Conservation (phyloP, 1,284 basidiomycete genomes). For the Golubevia sp. region DNA sequence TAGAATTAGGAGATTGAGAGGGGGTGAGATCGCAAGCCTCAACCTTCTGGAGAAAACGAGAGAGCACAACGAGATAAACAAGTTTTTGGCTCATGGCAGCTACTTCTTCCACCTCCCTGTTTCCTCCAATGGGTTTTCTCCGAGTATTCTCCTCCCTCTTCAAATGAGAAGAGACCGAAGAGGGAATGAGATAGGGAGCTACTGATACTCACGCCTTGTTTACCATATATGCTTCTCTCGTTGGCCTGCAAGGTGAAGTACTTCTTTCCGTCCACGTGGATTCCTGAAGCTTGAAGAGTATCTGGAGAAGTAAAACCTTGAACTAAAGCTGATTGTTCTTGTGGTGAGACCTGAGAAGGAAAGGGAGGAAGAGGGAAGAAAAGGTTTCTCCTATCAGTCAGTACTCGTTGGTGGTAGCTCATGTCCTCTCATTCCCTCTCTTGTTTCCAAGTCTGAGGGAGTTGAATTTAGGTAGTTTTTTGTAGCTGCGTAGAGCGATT, state of each 20-base stretch:
- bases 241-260: slow-evolving; percentile 76
- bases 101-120: too few relatives aligned
- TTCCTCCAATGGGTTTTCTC: too few relatives aligned
- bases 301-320: slow-evolving; percentile 67
- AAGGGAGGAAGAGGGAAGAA: neutral
- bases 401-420: neutral
- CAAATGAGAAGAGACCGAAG: too few relatives aligned
- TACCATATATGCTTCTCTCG: slow-evolving; percentile 74
- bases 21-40: slow-evolving; percentile 3
- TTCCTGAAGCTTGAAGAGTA: slow-evolving; percentile 66
- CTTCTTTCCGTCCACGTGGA: slow-evolving; percentile 76
- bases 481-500: neutral
- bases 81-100: too few relatives aligned
- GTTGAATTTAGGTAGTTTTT: neutral
- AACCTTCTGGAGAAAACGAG: slow-evolving; percentile 6
- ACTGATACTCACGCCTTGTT: slow-evolving; percentile 74
- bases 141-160: too few relatives aligned
- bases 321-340: slow-evolving; percentile 76
- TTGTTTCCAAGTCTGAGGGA: neutral
- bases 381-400: neutral
- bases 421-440: neutral
- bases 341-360: slow-evolving; percentile 69
- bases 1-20: neutral
- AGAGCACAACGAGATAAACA: too few relatives aligned
- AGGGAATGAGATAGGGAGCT: too few relatives aligned